These are phyloP conservation scores for Talaromyces sp. DNA, from an alignment of 2,329 filamentous ascomycete genomes.

Conservation along the genomic window DNA sequence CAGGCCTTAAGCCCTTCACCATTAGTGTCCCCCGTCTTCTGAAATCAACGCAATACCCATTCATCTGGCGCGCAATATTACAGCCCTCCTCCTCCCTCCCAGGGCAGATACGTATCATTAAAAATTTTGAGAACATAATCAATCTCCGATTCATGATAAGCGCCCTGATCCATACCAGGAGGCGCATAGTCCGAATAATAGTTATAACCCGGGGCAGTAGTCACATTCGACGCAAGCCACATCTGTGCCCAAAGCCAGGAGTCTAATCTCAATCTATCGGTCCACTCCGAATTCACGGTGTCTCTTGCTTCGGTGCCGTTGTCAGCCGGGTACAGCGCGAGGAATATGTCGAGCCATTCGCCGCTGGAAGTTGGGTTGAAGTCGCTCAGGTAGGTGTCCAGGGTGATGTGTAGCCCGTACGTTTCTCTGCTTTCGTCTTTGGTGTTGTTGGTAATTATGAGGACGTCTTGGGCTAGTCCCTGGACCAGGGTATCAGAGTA, in stretches of 20 bases:
- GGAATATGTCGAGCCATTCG: background rate
- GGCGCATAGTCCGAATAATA: background rate
- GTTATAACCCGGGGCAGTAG: background rate
- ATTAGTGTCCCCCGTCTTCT: background rate
- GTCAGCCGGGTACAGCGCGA: background rate
- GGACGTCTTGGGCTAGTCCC: background rate
- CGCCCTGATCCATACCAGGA: background rate
- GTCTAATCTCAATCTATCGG: background rate
- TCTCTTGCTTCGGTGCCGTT: background rate
- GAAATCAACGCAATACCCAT: background rate
- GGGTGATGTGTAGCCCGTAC: background rate
- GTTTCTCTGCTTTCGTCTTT: background rate
- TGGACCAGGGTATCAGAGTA: background rate
- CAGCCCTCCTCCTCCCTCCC: background rate
- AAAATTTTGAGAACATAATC: background rate
- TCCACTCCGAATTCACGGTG: background rate
- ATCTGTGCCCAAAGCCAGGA: background rate
- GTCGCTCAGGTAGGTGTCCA: background rate
- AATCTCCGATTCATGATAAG: background rate
- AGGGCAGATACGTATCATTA: background rate
- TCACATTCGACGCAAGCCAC: background rate
- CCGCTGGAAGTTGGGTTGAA: background rate
- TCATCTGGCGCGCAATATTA: background rate
- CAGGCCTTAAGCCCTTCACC: background rate
- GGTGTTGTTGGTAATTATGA: background rate